These are phyloP conservation scores for Maudiozyma barnettii DNA, from an alignment of 805 yeast species.

Conservation along the genomic window DNA sequence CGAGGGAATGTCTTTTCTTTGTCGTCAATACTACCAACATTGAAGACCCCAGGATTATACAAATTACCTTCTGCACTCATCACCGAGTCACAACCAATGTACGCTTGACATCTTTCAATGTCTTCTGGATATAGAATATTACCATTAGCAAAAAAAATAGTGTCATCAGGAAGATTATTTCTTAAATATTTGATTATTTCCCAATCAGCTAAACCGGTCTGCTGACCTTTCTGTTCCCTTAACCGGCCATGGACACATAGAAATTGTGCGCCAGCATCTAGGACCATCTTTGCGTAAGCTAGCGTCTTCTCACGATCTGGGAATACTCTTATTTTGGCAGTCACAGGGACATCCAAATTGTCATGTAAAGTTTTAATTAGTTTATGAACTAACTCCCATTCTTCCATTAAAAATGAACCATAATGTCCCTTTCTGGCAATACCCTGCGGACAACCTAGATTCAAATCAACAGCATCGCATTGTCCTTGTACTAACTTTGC, in stretches of 20 bases:
- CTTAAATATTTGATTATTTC: slow-evolving; percentile 59
- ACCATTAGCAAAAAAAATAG: slow-evolving; percentile 91
- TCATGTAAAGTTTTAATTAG: slow-evolving; percentile 67
- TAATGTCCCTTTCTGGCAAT: slow-evolving; percentile 91
- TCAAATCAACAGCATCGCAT: slow-evolving; percentile 94
- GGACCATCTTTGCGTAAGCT: slow-evolving; percentile 79
- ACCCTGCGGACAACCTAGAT: slow-evolving; percentile 97
- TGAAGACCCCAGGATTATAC: slow-evolving; percentile 85
- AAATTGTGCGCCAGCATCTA: slow-evolving; percentile 91
- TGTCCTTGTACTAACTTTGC: slow-evolving; percentile 70
- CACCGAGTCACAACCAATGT: slow-evolving; percentile 73
- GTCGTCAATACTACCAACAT: slow-evolving; percentile 31
- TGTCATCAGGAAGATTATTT: slow-evolving; percentile 66
- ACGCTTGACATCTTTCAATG: slow-evolving; percentile 54
- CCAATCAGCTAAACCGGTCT: slow-evolving; percentile 96
- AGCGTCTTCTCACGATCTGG: slow-evolving; percentile 77
- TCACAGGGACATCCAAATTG: slow-evolving; percentile 75
- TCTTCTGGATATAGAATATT: slow-evolving; percentile 88
- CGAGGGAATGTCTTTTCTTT: slow-evolving; percentile 68
- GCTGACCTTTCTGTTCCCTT: slow-evolving; percentile 95
- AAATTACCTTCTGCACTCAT: slow-evolving; percentile 97
- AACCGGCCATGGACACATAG: slow-evolving; percentile 92
- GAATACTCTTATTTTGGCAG: slow-evolving; percentile 89
- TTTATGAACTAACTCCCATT: slow-evolving; percentile 74
- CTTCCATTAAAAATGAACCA: slow-evolving; percentile 95